These are phyloP conservation scores for Saturnispora zaruensis DNA, from an alignment of 805 yeast genomes.

Conservation along the genomic window DNA sequence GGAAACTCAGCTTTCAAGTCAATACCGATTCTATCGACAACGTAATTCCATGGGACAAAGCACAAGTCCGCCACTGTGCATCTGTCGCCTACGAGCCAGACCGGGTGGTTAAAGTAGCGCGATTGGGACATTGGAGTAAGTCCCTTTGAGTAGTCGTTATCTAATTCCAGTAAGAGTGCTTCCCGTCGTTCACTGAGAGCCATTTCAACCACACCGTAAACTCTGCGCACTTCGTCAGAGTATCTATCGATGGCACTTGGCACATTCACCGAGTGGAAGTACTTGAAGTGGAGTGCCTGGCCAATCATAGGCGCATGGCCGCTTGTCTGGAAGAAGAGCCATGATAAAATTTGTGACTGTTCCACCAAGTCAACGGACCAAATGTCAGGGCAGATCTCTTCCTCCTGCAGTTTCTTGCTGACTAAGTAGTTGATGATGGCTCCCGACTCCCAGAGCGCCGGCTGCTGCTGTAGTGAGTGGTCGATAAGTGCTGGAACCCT, in stretches of 20 bases:
- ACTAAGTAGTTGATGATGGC: conserved; percentile 81
- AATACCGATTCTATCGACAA: conserved; percentile 86
- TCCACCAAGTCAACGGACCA: conserved; percentile 75
- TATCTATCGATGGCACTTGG: conserved; percentile 87
- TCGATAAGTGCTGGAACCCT: conserved; percentile 92
- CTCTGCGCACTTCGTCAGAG: conserved; percentile 86
- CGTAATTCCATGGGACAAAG: conserved; percentile 96
- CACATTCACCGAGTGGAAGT: conserved; percentile 78
- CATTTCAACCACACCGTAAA: conserved; percentile 91
- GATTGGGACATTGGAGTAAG: conserved; percentile 80
- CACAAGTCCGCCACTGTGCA: conserved; percentile 83
- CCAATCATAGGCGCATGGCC: conserved; percentile 99
- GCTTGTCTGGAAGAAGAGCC: conserved; percentile 92
- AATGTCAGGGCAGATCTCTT: conserved; percentile 54
- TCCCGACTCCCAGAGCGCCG: conserved; percentile 91
- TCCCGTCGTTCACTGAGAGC: conserved; percentile 89
- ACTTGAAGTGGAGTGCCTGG: conserved; percentile 89
- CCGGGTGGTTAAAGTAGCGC: conserved; percentile 84
- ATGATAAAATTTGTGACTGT: conserved; percentile 75
- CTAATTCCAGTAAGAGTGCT: conserved; percentile 80
- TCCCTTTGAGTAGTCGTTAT: conserved; percentile 77
- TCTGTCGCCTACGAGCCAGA: conserved; percentile 87
- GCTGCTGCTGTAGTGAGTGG: conserved; percentile 45
- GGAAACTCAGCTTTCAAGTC: conserved; percentile 83
- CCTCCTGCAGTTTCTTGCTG: conserved; percentile 53